phyloP scores from a whole-genome alignment of 1,139 yeast species.

The Trichomonascaceae sp. region DNA sequence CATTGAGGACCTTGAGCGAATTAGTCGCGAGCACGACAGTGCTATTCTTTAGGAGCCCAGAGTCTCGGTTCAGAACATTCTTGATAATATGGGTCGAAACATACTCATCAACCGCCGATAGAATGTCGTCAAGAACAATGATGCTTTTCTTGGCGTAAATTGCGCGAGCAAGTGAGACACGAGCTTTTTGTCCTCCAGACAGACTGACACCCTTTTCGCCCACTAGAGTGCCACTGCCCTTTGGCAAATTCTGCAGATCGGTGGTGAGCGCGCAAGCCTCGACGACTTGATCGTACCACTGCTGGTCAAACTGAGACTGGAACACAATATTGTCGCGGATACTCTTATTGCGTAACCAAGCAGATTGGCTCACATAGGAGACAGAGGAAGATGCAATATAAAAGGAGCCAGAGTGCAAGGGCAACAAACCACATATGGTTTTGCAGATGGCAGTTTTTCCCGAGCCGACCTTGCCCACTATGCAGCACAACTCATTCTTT shows the following conservation, averaged over 20 bases:
- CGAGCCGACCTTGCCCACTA: constrained; percentile 68
- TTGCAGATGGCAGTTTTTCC: constrained; percentile 63
- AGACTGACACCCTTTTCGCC: constrained; percentile 66
- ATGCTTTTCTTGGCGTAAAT: constrained; percentile 76
- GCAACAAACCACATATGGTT: constrained; percentile 47
- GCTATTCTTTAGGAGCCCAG: constrained; percentile 54
- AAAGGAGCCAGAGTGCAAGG: constrained; percentile 47
- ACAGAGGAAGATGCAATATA: constrained; percentile 41
- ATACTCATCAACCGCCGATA: constrained; percentile 79
- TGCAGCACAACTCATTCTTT: constrained; percentile 51
- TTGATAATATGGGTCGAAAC: constrained; percentile 58
- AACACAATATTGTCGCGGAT: constrained; percentile 63
- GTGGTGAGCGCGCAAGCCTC: constrained; percentile 64
- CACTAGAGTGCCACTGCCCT: constrained; percentile 72
- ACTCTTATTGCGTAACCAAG: constrained; percentile 78
- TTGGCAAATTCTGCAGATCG: constrained; percentile 59
- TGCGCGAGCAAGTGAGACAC: constrained; percentile 76
- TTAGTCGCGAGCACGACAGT: constrained; percentile 72
- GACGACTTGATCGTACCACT: constrained; percentile 51
- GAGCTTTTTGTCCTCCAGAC: constrained; percentile 87
- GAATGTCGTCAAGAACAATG: constrained; percentile 62
- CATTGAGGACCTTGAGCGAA: constrained; percentile 55
- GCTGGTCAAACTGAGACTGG: constrained; percentile 61
- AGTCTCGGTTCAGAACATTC: constrained; percentile 40
- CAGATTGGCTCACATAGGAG: constrained; percentile 70